Evolutionary conservation across 805 yeast species (phyloP).

Genomic region (Saccharomycopsis selenospora): DNA sequence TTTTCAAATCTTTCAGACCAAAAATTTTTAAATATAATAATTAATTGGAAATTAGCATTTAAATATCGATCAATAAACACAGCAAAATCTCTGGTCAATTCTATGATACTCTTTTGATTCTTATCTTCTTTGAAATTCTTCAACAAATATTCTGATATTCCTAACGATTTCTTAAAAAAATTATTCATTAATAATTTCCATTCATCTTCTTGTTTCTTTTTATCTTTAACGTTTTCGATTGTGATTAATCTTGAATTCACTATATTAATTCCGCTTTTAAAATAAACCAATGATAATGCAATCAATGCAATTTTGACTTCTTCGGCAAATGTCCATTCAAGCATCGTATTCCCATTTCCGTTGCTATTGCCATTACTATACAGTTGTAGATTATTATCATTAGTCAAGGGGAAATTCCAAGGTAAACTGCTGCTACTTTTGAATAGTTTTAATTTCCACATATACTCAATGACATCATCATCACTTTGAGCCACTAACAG

Average conservation of each 20-base stretch:
- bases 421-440: conserved; percentile 1
- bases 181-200: conserved; percentile 12
- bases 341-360: neutral
- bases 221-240: neutral
- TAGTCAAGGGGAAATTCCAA: conserved; percentile 15
- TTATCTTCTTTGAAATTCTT: neutral
- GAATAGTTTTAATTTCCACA: neutral
- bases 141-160: conserved; percentile 6
- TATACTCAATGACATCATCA: neutral
- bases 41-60: conserved; percentile 15
- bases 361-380: too few relatives aligned
- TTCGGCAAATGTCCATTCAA: conserved; percentile 11
- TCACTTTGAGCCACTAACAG: neutral
- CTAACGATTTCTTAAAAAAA: conserved; percentile 16
- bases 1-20: conserved; percentile 16
- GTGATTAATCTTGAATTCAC: neutral
- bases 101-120: conserved; percentile 5
- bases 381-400: neutral
- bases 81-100: conserved; percentile 9
- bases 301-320: conserved; percentile 11
- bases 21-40: conserved; percentile 14
- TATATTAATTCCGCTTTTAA: conserved; percentile 8
- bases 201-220: conserved; percentile 2
- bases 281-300: conserved; percentile 8
- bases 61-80: conserved; percentile 10